Evolutionary conservation across 2,329 filamentous ascomycete species (phyloP), one percentile per base, ranked within the genome.

Genomic region (Penicillium sp.): DNA sequence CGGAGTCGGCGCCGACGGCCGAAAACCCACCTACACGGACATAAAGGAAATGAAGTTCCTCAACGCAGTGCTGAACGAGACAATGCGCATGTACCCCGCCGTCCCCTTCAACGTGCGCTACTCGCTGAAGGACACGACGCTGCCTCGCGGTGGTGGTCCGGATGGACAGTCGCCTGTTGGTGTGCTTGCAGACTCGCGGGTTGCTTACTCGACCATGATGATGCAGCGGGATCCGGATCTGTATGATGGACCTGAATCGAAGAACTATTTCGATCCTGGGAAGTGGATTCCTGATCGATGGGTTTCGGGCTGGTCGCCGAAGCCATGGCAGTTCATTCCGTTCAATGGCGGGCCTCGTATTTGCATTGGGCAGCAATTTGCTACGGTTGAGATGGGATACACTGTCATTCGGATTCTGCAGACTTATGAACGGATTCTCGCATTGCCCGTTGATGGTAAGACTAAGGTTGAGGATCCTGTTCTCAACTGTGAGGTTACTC

Each of bases 21-120:
- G 55, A 11, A 71, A 68, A 42, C 70, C 68, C 0, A 89, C 86
- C 0, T 95, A 95, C 67, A 79, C 82, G 11, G 81, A 95, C 64
- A 77, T 95, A 51, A 95, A 95, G 75, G 79, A 79, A 57, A 95
- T 95, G 89, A 86, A 87, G 61, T 95, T 92, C 67, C 80, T 93
- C 13, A 76, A 72, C 39, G 72, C 84, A 60, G 73, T 87, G 41
- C 78, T 95, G 60, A 86, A 88, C 71, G 89, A 95, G 72, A 87
- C 82, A 0, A 79, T 91, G 51, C 83, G 89, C 12, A 71, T 92
- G 10, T 89, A 92, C 68, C 88, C 88, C 0, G 78, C 82, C 12
- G 86, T 93, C 1, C 88, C 89, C 1, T 87, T 87, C 75, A 93
- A 93, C 70, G 79, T 89, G 43, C 84, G 89, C 54, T 74, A 84